phyloP scores from a whole-genome alignment of 768 basidiomycete genomes.

The Phanerochaete carnosa region DNA sequence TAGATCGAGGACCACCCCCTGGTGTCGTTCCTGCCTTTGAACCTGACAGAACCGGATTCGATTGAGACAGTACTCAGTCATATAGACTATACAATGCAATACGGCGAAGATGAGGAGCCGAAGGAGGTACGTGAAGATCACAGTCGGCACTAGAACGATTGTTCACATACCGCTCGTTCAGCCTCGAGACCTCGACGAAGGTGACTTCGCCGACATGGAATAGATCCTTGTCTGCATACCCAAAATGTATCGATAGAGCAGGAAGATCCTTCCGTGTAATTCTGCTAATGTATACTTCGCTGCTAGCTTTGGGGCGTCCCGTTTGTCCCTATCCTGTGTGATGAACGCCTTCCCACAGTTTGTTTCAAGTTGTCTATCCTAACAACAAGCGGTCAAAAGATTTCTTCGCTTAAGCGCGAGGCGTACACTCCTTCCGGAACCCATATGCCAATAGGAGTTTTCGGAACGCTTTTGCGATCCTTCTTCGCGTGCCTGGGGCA shows the following conservation, averaged over 20 bases:
- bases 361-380: no score
- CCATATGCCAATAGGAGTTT: no score
- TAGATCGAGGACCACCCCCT: conserved; percentile 99
- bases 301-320: background rate
- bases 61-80: conserved; percentile 90
- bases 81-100: conserved; percentile 98
- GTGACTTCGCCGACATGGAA: conserved; percentile 80
- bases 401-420: no score
- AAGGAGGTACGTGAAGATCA: conserved; percentile 61
- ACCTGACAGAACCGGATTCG: conserved; percentile 86
- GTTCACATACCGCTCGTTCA: conserved; percentile 26
- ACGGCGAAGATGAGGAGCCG: conserved; percentile 97
- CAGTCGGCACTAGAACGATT: background rate
- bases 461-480: background rate
- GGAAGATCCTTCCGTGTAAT: background rate
- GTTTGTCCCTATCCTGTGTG: no score
- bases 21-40: conserved; percentile 93
- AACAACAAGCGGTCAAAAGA: no score
- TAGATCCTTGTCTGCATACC: conserved; percentile 24
- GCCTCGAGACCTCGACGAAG: conserved; percentile 92
- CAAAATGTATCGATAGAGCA: background rate
- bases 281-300: background rate
- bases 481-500: background rate
- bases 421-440: no score
- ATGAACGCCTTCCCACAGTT: no score